Evolutionary conservation across 768 basidiomycete species (phyloP).

Genomic region (Coprinopsis sp.): DNA sequence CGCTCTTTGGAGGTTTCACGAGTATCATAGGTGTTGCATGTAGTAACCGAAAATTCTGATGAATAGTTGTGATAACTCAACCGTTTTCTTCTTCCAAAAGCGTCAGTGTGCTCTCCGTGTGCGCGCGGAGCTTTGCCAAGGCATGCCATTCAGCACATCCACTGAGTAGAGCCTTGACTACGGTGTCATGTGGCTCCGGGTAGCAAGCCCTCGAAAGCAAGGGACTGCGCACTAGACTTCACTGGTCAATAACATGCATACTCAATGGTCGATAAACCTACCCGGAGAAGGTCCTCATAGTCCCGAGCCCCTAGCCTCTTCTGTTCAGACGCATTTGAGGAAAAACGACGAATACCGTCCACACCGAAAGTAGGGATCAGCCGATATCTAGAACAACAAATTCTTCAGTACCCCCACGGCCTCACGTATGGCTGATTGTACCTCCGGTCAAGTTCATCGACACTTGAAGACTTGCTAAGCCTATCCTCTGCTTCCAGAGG

Average conservation of each 20-base stretch:
- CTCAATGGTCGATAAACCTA: slow-evolving; percentile 4
- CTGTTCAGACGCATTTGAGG: slow-evolving; percentile 25
- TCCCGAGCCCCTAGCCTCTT: slow-evolving; percentile 29
- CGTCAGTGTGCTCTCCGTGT: slow-evolving; percentile 21
- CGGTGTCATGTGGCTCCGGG: slow-evolving; percentile 14
- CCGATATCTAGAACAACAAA: slow-evolving; percentile 17
- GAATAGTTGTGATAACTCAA: no score
- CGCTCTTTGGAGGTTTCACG: no score
- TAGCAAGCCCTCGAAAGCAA: slow-evolving; percentile 31
- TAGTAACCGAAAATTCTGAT: no score
- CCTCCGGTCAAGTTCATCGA: slow-evolving; percentile 33
- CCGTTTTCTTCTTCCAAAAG: slow-evolving; percentile 23
- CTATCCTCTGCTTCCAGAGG: slow-evolving; percentile 20
- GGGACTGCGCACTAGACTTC: slow-evolving; percentile 34
- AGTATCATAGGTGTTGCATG: no score
- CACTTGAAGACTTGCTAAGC: slow-evolving; percentile 16
- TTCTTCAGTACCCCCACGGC: slow-evolving; percentile 27
- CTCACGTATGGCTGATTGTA: slow-evolving; percentile 31
- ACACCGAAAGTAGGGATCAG: slow-evolving; percentile 22
- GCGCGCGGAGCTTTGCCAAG: slow-evolving; percentile 28
- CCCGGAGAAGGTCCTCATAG: slow-evolving; percentile 37
- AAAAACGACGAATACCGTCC: slow-evolving; percentile 29
- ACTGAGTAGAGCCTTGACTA: slow-evolving; percentile 22
- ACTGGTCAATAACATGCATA: not conserved
- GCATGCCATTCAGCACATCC: slow-evolving; percentile 29